These are phyloP conservation scores for Candida neerlandica DNA, from an alignment of 1,139 yeast genomes.

Conservation along the genomic window DNA sequence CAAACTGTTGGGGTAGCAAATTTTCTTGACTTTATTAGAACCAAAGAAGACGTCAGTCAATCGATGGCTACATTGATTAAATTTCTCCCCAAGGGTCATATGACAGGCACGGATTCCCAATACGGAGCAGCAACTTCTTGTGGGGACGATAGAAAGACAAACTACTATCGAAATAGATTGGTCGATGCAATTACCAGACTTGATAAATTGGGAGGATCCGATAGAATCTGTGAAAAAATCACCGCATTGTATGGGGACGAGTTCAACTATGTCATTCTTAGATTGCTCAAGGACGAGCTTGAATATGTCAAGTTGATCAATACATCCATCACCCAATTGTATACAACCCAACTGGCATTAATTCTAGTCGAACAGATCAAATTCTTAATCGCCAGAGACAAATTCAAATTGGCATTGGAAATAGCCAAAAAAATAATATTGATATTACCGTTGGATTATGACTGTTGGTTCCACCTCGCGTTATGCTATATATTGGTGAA, in stretches of 20 bases:
- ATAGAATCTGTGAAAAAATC: conserved; percentile 18
- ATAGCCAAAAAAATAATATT: conserved; percentile 35
- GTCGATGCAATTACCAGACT: conserved; percentile 34
- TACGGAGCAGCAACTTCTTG: conserved; percentile 36
- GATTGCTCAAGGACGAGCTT: conserved; percentile 29
- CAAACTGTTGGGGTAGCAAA: conserved; percentile 41
- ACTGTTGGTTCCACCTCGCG: conserved; percentile 42
- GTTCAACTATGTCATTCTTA: conserved; percentile 35
- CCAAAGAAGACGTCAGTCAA: conserved; percentile 19
- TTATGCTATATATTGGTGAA: conserved; percentile 35
- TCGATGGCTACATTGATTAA: conserved; percentile 25
- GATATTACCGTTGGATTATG: conserved; percentile 45
- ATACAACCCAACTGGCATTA: conserved; percentile 38
- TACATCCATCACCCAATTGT: conserved; percentile 20
- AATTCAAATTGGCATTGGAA: conserved; percentile 29
- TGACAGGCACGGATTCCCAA: conserved; percentile 29
- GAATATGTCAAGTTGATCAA: conserved; percentile 34
- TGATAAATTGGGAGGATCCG: conserved; percentile 20
- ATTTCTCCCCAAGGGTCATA: conserved; percentile 29
- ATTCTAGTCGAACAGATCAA: conserved; percentile 43
- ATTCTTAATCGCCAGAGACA: conserved; percentile 34
- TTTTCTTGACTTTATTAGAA: conserved; percentile 24
- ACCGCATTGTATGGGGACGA: conserved; percentile 27
- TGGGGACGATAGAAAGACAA: conserved; percentile 32
- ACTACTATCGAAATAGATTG: conserved; percentile 36